A percentile compares a stretch with the other conserved stretches of the same genome.
These are phyloP conservation scores for Eimeria brunetti DNA, from an alignment of 169 alveolate species.

Conservation along the genomic window DNA sequence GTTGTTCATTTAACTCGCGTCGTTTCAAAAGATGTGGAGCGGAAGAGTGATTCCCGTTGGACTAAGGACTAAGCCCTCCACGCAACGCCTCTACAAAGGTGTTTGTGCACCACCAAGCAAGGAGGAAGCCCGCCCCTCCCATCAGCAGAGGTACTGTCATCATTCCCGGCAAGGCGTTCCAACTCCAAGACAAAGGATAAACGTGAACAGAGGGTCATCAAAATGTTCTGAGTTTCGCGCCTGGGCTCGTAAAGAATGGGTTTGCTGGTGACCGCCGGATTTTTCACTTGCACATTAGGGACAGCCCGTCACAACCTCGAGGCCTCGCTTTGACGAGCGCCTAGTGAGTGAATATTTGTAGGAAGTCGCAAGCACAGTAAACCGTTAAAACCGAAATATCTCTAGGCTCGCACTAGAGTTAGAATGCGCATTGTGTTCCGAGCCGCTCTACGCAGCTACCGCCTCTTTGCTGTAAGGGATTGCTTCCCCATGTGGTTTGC, in stretches of 20 bases:
- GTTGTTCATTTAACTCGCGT: background rate
- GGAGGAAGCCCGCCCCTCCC: background rate
- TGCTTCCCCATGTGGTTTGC: background rate
- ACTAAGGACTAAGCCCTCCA: background rate
- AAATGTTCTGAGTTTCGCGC: background rate
- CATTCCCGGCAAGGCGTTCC: background rate
- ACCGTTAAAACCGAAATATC: no score
- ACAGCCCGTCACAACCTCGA: background rate
- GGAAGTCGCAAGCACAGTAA: background rate
- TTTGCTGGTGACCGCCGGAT: background rate
- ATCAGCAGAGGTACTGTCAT: background rate
- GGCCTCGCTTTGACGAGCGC: no score
- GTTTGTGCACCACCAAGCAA: background rate
- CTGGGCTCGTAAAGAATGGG: background rate
- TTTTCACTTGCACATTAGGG: background rate
- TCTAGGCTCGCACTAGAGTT: background rate
- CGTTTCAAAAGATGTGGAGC: background rate
- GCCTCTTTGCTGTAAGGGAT: background rate
- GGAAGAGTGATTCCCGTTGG: background rate
- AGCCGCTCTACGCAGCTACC: background rate
- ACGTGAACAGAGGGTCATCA: background rate
- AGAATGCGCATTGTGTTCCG: background rate
- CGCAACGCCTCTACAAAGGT: background rate
- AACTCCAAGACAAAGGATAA: background rate
- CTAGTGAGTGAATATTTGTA: background rate